Base-by-base conservation (phyloP, 345 rosid species). In the Populus tremula region DNA sequence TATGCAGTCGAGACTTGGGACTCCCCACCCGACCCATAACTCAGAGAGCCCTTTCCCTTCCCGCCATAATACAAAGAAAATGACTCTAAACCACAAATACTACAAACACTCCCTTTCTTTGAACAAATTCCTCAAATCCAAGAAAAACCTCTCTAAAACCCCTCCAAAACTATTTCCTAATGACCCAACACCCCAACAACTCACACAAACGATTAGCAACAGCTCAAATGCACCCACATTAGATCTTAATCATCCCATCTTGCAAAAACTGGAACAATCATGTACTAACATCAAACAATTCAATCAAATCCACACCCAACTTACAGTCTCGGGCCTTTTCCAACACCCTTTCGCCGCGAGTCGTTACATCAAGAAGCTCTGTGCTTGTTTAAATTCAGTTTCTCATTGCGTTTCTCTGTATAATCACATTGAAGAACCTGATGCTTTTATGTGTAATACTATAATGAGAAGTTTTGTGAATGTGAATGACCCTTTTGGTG, bases 371-470 rank as follows among this genome's bases (percentile, higher is more conserved):
- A 89, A 91, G 79, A 88, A 84, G 91, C 90, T 91, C 62, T 91
- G 91, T 70, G 56, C 83, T 43, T 66, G 77, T 79, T 81, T 85
- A 41, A 47, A 71, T 9, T 84, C 84, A 17, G 79, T 87, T 74
- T 82, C 85, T 71, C 81, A 67, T 36, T 90, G 88, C 66, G 87
- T 87, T 69, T 76, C 67, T 18, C 78, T 87, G 43, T 88, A 84
- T 41, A 86, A 82, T 77, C 67, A 76, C 29, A 35, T 91, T 38
- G 67, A 79, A 67, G 85, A 88, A 56, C 90, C 89, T 36, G 90
- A 88, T 49, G 90, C 93, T 56, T 91, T 90, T 77, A 53, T 88
- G 78, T 87, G 92, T 71, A 91, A 92, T 80, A 85, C 90, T 4
- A 77, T 92, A 45, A 78, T 88, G 80, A 89, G 81, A 65, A 72